phyloP scores from a whole-genome alignment of 257 asterid genomes.

The Pogostemon cablin region DNA sequence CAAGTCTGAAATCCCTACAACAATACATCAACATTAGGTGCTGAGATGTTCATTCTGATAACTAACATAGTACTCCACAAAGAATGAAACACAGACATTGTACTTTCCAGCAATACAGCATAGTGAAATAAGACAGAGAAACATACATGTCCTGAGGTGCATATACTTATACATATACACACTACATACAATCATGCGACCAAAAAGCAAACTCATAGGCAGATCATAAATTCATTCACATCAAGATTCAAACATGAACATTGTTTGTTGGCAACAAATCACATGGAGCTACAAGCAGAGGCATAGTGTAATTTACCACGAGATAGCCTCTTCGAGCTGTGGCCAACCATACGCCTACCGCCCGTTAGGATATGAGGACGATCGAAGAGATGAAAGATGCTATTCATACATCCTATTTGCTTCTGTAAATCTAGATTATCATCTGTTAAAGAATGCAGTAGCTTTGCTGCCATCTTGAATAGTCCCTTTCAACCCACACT shows the following conservation, averaged over 20 bases:
- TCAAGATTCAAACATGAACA: slow-evolving; percentile 25
- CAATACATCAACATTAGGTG: background rate
- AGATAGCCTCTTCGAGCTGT: slow-evolving; percentile 46
- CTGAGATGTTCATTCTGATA: background rate
- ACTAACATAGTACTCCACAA: background rate
- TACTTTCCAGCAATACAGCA: background rate
- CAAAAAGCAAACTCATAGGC: slow-evolving; percentile 15
- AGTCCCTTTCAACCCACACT: slow-evolving; percentile 30
- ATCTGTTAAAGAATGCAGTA: slow-evolving; percentile 80
- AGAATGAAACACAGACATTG: background rate
- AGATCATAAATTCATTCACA: slow-evolving; percentile 7
- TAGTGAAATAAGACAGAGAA: background rate
- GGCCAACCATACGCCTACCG: slow-evolving; percentile 53
- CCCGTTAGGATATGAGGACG: slow-evolving; percentile 60
- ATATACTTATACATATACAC: no score
- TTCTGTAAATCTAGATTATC: slow-evolving; percentile 81
- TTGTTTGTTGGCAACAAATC: background rate
- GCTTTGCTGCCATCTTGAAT: slow-evolving; percentile 73
- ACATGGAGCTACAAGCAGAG: background rate
- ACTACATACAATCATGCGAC: background rate
- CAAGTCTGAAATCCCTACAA: slow-evolving; percentile 59
- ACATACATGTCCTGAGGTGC: background rate
- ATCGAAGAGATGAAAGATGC: slow-evolving; percentile 83
- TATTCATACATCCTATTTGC: slow-evolving; percentile 94
- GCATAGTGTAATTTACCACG: slow-evolving; percentile 49